Base-by-base conservation (phyloP, 495 filamentous ascomycete species). In the Lophiostoma macrostomum region DNA sequence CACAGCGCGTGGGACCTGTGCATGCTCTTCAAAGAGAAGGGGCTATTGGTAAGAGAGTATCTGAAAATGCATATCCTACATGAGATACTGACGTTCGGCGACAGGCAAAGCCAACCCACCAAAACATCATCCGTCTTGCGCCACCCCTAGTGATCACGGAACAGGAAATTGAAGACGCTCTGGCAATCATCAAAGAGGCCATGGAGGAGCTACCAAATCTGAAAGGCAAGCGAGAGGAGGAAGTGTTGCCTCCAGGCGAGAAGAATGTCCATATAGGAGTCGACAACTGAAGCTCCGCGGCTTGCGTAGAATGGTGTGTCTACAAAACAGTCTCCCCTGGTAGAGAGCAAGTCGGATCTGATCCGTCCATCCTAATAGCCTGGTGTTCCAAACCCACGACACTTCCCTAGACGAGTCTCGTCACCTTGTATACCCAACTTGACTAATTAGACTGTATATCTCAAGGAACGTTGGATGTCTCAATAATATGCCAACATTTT, bases 1-100 rank as follows among this genome's bases (percentile, higher is more conserved):
- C 86, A 90, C 70, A 84, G 81, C 32, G 91, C 94, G n/a, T 98
- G 93, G 93, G 91, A 98, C 69, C 73, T 98, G 47, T 98, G 94
- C 67, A 82, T 98, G 76, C 66, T 96, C 67, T 79, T 97, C 74
- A 97, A 97, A 78, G 82, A 84, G 69, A 97, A 96, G 79, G 93
- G 93, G 38, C 73, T 98, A 47, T 69, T 98, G 80, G 90, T 95
- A 68, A 65, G 80, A 72, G 67, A 68, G 66, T 67, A 71, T 49
- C 63, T 72, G 22, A 76, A 73, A 57, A 74, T 73, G 20, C 71
- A 69, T 48, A 50, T 68, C 3, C 56, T 64, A 43, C 50, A 65
- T 23, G 34, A 20, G 24, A 43, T 51, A 27, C 55, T 63, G 35
- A 64, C 49, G 18, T 22, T 30, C 29, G 43, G 34, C 36, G 12